Base-by-base conservation (phyloP, 1,284 basidiomycete genomes). In the Sanghuangporus weigelae region DNA sequence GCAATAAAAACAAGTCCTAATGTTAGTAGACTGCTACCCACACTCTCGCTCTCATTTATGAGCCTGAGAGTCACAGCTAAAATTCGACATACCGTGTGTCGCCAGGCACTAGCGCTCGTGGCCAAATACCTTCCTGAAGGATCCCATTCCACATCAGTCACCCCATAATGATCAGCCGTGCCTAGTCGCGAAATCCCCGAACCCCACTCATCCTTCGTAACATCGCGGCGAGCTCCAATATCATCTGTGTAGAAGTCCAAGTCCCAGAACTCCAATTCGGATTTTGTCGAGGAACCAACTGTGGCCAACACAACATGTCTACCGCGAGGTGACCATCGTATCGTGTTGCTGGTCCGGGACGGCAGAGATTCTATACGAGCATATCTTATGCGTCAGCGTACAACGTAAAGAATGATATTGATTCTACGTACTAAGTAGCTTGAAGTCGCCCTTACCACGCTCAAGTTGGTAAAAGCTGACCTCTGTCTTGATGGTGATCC, bases 131-230 rank as follows among this genome's bases (percentile, higher is more conserved):
- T 89, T 63, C 97, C 97, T 71, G 88, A 92, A 31, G 97, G 96
- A 76, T 99, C 97, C 97, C 97, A 99, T 73, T 98, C 95, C 61
- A 98, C 90, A 70, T 98, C 96, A 26, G 97, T 99, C 67, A 99
- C 87, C 66, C 96, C 97, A 74, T 97, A 99, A 78, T 99, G 96
- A 77, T 99, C 97, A n/a, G 89, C 90, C 31, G 87, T 86, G 51
- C 89, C 89, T 57, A 99, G 84, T 31, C 91, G 83, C 75, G 96
- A 92, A 68, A 99, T 95, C 57, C 90, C 89, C 60, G 85, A 84
- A 53, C 93, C 95, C 84, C 92, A 95, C 59, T 95, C 92, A 56
- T 85, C 80, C 68, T 87, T 85, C 69, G 84, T 81, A 26, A 82
- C 82, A 66, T 86, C 84, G 70, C 88, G 83, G 57, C 84, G 84